Percentiles rank a stretch among this genome's conserved stretches.
Conservation (phyloP, 2,329 filamentous ascomycete species). For the Pseudogymnoascus sp. region DNA sequence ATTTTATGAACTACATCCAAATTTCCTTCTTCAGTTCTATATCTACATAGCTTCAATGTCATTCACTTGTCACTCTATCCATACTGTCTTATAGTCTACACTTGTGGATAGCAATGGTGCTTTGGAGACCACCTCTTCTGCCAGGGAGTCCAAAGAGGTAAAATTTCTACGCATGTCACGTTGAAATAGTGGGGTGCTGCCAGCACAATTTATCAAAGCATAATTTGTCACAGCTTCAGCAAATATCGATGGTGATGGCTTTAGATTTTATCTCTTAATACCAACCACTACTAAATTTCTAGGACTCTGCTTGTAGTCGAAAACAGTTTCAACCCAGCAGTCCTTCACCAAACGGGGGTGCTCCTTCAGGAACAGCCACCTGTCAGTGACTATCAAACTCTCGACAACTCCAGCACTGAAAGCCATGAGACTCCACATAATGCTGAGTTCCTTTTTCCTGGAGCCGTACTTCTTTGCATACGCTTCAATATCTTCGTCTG, state of each 20-base stretch:
- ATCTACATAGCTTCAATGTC: not conserved
- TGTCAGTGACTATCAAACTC: conserved; percentile 80
- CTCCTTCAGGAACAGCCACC: conserved; percentile 80
- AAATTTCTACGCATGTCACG: not conserved
- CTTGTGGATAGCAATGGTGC: no score
- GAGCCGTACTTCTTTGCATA: conserved; percentile 61
- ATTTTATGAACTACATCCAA: conserved; percentile 33
- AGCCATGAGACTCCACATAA: conserved; percentile 93
- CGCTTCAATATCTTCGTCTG: conserved; percentile 62
- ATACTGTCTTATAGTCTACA: not conserved
- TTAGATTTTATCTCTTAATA: conserved; percentile 48
- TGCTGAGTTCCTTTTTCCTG: conserved; percentile 71
- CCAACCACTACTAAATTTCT: conserved; percentile 90
- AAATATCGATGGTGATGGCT: not conserved
- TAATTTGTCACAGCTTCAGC: not conserved
- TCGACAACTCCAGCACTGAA: conserved; percentile 87
- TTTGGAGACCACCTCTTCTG: not conserved
- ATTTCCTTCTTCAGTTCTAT: not conserved
- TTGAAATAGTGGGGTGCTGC: not conserved
- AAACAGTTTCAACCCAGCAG: conserved; percentile 89
- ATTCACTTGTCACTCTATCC: not conserved
- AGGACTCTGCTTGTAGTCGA: conserved; percentile 79
- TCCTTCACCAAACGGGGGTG: conserved; percentile 60
- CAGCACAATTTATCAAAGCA: not conserved
- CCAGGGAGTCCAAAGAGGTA: not conserved